Conservation (phyloP, 805 yeast species). For the Candida sithepensis region DNA sequence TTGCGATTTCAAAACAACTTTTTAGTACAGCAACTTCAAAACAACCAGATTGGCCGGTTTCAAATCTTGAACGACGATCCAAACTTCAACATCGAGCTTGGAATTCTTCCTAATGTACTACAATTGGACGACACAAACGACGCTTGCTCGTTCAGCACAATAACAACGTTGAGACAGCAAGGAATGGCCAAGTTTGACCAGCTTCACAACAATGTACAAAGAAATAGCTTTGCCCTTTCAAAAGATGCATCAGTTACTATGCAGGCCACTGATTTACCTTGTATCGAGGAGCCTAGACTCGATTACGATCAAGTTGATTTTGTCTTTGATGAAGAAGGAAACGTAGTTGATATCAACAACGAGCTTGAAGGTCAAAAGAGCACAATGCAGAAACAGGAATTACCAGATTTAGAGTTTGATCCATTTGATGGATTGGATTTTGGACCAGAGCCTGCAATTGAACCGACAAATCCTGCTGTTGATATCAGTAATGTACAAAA, state of each 20-base stretch:
- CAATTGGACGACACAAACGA: neutral
- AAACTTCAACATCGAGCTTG: constrained; percentile 31
- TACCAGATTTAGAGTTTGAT: constrained; percentile 7
- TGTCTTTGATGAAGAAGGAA: constrained; percentile 16
- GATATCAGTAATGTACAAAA: neutral
- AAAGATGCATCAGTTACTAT: too few species aligned
- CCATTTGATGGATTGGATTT: neutral
- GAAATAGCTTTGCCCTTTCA: too few species aligned
- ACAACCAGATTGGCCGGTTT: neutral
- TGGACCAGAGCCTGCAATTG: neutral
- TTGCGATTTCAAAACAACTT: neutral
- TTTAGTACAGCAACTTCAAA: neutral
- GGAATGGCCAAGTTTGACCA: neutral
- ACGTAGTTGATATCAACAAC: constrained; percentile 3
- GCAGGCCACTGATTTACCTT: too few species aligned
- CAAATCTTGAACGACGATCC: constrained; percentile 34
- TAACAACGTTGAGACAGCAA: too few species aligned
- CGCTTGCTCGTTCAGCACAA: too few species aligned
- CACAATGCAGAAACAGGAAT: neutral
- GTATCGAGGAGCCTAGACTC: neutral
- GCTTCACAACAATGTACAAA: neutral
- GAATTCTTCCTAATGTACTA: constrained; percentile 23
- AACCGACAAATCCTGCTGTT: neutral
- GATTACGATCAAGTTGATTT: constrained; percentile 10
- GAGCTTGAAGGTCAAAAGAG: neutral